These are phyloP conservation scores for Aegilops umbellulata DNA, from an alignment of 176 grass and related monocot species.

Conservation along the genomic window DNA sequence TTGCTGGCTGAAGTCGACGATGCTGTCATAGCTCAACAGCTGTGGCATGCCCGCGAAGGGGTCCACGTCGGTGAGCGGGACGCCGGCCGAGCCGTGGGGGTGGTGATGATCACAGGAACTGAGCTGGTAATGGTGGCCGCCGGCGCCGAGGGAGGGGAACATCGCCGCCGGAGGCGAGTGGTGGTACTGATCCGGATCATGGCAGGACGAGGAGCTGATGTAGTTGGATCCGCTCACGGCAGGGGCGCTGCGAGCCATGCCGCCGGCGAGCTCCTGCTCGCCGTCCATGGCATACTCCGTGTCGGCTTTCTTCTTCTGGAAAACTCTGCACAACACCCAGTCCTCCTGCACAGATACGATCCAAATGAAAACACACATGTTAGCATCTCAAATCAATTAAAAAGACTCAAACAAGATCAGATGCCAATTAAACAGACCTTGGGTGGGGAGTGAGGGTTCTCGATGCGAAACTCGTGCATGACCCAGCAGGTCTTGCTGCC, in stretches of 20 bases:
- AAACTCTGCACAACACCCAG: constrained; percentile 78
- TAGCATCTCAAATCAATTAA: not conserved
- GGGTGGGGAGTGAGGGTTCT: constrained; percentile 46
- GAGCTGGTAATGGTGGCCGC: constrained; percentile 10
- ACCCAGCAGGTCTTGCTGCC: constrained; percentile 79
- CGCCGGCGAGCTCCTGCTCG: not conserved
- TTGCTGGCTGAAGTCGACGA: constrained; percentile 37
- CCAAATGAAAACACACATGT: not conserved
- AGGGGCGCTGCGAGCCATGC: not conserved
- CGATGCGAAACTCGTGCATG: constrained; percentile 87
- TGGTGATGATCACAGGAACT: constrained; percentile 17
- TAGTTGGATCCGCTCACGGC: not conserved
- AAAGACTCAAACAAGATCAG: not conserved
- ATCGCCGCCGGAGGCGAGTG: constrained; percentile 23
- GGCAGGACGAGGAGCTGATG: not conserved
- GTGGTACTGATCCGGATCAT: not conserved
- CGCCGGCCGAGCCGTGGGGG: not conserved
- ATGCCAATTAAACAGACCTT: constrained; percentile 25
- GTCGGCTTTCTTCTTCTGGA: constrained; percentile 61
- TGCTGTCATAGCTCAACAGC: constrained; percentile 23
- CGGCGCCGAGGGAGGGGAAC: constrained; percentile 12
- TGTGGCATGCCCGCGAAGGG: constrained; percentile 24
- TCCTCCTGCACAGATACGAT: constrained; percentile 44
- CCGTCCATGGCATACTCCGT: constrained; percentile 34
- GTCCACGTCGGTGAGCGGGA: not conserved